Evolutionary conservation across 2,329 filamentous ascomycete genomes (phyloP).

Genomic region (Xylaria sp.): DNA sequence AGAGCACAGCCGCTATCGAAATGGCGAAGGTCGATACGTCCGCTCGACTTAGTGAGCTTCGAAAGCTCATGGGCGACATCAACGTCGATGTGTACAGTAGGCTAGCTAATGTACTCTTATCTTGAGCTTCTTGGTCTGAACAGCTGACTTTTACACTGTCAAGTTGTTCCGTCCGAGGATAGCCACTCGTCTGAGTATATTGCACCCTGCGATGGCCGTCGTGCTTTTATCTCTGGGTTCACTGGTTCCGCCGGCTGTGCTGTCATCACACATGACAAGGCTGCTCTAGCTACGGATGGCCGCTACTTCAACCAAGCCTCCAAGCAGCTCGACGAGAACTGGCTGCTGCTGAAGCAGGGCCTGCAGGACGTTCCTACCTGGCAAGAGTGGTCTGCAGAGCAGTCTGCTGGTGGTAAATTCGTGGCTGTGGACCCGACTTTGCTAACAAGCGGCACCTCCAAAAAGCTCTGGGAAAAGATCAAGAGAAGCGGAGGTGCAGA

Average conservation of each 20-base stretch:
- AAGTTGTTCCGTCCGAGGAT: slow-evolving; percentile 96
- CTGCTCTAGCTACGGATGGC: slow-evolving; percentile 90
- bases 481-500: slow-evolving; percentile 81
- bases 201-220: slow-evolving; percentile 87
- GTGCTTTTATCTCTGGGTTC: slow-evolving; percentile 92
- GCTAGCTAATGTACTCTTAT: slow-evolving; percentile 33
- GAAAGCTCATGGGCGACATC: slow-evolving; percentile 83
- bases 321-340: slow-evolving; percentile 89
- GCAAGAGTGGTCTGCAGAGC: slow-evolving; percentile 92
- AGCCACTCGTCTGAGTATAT: slow-evolving; percentile 98
- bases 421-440: slow-evolving; percentile 91
- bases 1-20: slow-evolving; percentile 36
- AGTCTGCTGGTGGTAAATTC: slow-evolving; percentile 81
- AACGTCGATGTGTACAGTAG: slow-evolving; percentile 92
- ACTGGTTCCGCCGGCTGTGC: slow-evolving; percentile 93
- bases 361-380: slow-evolving; percentile 93
- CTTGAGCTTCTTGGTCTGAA: slow-evolving; percentile 3
- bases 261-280: slow-evolving; percentile 82
- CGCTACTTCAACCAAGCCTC: slow-evolving; percentile 97
- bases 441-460: slow-evolving; percentile 65
- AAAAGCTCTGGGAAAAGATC: slow-evolving; percentile 82
- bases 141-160: slow-evolving; percentile 28
- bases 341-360: slow-evolving; percentile 89
- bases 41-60: slow-evolving; percentile 72
- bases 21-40: slow-evolving; percentile 84